phyloP scores from a whole-genome alignment of 495 filamentous ascomycete genomes.

The Neurospora sp. region DNA sequence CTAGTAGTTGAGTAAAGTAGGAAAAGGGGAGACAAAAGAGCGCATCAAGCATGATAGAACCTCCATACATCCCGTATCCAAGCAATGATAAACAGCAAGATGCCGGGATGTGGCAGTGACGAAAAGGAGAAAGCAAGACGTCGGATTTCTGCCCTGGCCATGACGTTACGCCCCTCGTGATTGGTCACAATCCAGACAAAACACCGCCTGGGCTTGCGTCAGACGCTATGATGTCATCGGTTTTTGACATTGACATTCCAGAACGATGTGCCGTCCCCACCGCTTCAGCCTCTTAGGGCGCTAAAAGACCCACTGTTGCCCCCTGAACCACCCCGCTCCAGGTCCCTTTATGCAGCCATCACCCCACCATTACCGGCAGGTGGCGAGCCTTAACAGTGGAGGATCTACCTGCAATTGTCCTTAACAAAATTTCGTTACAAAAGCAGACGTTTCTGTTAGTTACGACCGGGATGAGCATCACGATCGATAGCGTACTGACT shows the following conservation, averaged over 20 bases:
- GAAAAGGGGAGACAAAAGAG: not conserved
- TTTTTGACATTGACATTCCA: not conserved
- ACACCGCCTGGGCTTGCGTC: not conserved
- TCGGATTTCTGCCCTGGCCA: not conserved
- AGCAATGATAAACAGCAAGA: not conserved
- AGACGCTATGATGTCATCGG: not conserved
- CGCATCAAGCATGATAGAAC: not conserved
- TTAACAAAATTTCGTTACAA: rapidly evolving
- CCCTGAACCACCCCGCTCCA: not conserved
- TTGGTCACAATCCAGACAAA: not conserved
- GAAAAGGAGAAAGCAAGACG: not conserved
- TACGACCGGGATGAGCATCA: not conserved
- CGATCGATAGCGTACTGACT: not conserved
- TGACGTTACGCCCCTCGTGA: not conserved
- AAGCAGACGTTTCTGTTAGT: not conserved
- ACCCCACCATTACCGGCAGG: not conserved
- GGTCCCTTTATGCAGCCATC: not conserved
- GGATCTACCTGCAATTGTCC: not conserved
- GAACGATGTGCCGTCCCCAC: not conserved
- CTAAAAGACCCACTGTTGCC: not conserved
- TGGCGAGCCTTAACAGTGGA: not conserved
- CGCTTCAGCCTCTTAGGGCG: not conserved
- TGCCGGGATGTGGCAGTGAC: not conserved
- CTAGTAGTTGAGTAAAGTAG: not conserved
- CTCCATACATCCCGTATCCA: not conserved